Conservation (phyloP, 2,329 filamentous ascomycete species). For the Pseudogymnoascus sp. region DNA sequence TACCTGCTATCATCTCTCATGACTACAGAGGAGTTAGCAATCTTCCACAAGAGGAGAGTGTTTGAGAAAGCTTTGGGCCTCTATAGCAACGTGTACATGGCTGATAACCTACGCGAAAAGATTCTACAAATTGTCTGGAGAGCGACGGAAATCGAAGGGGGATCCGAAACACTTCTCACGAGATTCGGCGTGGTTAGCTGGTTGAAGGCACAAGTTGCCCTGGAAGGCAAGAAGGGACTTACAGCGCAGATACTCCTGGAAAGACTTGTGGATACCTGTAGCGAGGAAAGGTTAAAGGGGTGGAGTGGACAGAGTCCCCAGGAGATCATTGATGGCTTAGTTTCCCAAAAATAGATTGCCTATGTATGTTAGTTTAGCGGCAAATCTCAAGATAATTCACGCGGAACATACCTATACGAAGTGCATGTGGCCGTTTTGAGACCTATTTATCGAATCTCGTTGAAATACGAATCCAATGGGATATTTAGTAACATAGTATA, state of each 20-base stretch:
- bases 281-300: slow-evolving; percentile 54
- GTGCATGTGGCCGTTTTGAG: neutral
- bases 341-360: slow-evolving; percentile 3
- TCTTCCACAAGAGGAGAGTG: slow-evolving; percentile 56
- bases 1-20: slow-evolving; percentile 64
- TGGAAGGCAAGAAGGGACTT: slow-evolving; percentile 41
- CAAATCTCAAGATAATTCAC: slow-evolving; percentile 1
- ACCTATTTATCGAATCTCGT: neutral
- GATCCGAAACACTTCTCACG: slow-evolving; percentile 74
- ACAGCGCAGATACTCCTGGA: slow-evolving; percentile 49
- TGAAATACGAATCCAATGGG: neutral
- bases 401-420: neutral
- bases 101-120: slow-evolving; percentile 50
- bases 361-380: slow-evolving; percentile 1
- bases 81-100: slow-evolving; percentile 59
- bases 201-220: slow-evolving; percentile 56
- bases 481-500: neutral
- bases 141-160: slow-evolving; percentile 60
- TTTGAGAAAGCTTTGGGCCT: slow-evolving; percentile 70
- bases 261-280: slow-evolving; percentile 58
- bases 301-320: slow-evolving; percentile 52
- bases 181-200: slow-evolving; percentile 68
- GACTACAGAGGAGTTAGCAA: slow-evolving; percentile 50
- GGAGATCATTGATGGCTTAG: slow-evolving; percentile 13
- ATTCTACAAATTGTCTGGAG: slow-evolving; percentile 58